These are phyloP conservation scores for Colletotrichum falcatum DNA, from an alignment of 2,329 filamentous ascomycete species.

Conservation along the genomic window DNA sequence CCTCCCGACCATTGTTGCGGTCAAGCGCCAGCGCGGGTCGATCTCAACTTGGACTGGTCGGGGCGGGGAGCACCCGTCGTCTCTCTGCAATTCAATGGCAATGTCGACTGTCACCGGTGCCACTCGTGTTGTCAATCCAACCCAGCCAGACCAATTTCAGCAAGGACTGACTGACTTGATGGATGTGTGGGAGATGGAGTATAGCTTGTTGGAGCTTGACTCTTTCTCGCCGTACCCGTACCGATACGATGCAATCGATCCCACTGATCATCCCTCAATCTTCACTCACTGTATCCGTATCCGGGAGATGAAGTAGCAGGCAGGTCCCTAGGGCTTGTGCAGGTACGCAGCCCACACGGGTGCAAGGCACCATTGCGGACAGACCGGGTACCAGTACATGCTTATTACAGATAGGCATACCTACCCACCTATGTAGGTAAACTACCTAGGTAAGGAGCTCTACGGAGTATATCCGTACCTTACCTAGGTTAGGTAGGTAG, in stretches of 20 bases:
- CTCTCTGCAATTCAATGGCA: background rate
- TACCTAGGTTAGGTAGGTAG: too few species aligned
- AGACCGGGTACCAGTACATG: conserved; percentile 30
- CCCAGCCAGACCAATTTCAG: background rate
- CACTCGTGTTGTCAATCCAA: background rate
- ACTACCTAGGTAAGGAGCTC: too few species aligned
- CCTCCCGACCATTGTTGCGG: conserved; percentile 40
- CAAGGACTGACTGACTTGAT: background rate
- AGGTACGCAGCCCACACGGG: conserved; percentile 27
- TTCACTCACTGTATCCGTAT: background rate
- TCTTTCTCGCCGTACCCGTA: background rate
- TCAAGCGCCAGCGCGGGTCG: conserved; percentile 36
- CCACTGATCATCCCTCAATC: background rate
- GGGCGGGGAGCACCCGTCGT: conserved; percentile 24
- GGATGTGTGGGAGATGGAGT: background rate
- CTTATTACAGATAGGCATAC: background rate
- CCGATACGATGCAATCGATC: too few species aligned
- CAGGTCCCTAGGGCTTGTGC: conserved; percentile 33
- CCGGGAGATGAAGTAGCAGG: background rate
- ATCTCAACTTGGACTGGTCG: conserved; percentile 41
- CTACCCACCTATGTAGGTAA: too few species aligned
- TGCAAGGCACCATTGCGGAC: conserved; percentile 13
- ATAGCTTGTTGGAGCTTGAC: background rate
- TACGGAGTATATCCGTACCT: too few species aligned
- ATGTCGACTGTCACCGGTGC: background rate